phyloP scores from a whole-genome alignment of 2,329 filamentous ascomycete species.

The Daldinia sp. region DNA sequence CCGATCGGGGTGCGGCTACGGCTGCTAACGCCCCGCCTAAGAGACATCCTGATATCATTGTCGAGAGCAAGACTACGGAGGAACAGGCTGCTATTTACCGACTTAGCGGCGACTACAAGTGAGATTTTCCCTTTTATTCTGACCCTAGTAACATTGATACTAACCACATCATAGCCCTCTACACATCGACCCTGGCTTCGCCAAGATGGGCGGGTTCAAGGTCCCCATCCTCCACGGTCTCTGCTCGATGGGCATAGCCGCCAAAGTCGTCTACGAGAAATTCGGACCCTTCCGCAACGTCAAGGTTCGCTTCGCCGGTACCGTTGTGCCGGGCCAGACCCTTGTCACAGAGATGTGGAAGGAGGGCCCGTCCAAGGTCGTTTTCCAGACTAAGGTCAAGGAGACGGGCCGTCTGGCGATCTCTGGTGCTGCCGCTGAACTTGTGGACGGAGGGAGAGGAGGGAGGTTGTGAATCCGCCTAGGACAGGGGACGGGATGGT shows the following conservation, averaged over 20 bases:
- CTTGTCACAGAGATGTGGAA: conserved; percentile 95
- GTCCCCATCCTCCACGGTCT: conserved; percentile 95
- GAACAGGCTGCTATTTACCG: conserved; percentile 95
- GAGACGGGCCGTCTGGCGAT: conserved; percentile 93
- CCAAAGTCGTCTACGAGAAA: conserved; percentile 86
- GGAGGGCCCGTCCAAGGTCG: conserved; percentile 70
- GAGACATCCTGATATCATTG: conserved; percentile 79
- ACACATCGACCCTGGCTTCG: conserved; percentile 93
- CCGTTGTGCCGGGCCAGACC: conserved; percentile 88
- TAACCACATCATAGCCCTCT: conserved; percentile 67
- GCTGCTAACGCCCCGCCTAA: conserved; percentile 80
- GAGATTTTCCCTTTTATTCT: conserved; percentile 37
- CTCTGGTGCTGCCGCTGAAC: conserved; percentile 79
- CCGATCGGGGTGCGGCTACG: conserved; percentile 81
- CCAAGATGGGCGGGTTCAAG: conserved; percentile 95
- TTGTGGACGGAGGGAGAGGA: conserved; percentile 55
- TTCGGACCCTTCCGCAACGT: conserved; percentile 89
- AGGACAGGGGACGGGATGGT: not conserved
- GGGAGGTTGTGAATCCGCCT: conserved; percentile 41
- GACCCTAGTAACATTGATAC: not conserved
- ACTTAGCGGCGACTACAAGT: conserved; percentile 91
- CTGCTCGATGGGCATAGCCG: conserved; percentile 90
- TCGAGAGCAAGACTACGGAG: conserved; percentile 85
- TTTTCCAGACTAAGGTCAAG: conserved; percentile 89
- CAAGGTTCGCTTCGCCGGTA: conserved; percentile 90